Evolutionary conservation across 106 monocot genomes (phyloP).

Genomic region (Apostasia shenzhenica): DNA sequence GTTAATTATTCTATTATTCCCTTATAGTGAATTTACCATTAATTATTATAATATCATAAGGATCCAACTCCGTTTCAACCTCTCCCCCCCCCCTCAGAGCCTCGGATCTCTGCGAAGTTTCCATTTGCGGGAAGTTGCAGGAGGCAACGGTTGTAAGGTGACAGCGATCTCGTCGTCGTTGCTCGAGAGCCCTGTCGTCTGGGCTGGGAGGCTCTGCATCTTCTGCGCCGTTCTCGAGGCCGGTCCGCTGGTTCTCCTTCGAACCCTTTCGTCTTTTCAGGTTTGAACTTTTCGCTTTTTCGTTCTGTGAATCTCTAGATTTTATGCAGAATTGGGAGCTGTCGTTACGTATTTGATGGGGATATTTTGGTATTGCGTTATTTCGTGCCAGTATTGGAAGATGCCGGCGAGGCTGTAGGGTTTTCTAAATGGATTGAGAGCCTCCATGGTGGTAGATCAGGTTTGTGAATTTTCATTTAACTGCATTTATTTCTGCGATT

Average conservation of each 20-base stretch:
- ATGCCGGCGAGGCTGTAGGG: constrained; percentile 52
- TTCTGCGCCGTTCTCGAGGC: constrained; percentile 73
- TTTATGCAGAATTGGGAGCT: background rate
- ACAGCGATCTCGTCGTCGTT: constrained; percentile 23
- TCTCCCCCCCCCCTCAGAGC: constrained; percentile 6
- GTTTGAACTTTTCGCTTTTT: constrained; percentile 14
- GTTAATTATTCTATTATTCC: no score
- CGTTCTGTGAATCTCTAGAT: background rate
- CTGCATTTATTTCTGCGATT: background rate
- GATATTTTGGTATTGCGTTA: background rate
- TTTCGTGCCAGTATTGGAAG: constrained; percentile 24
- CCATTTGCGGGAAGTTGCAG: background rate
- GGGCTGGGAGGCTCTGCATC: constrained; percentile 78
- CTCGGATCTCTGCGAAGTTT: background rate
- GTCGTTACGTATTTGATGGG: background rate
- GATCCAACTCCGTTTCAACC: background rate
- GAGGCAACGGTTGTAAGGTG: background rate
- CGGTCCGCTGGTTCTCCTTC: constrained; percentile 72
- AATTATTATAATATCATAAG: no score
- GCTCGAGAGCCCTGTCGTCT: constrained; percentile 66
- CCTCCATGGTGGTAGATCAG: constrained; percentile 41
- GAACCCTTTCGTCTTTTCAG: constrained; percentile 53
- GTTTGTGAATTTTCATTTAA: constrained; percentile 17
- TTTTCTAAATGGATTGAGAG: constrained; percentile 66
- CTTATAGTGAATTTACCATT: no score